Percentiles rank a stretch among this genome's conserved stretches.
These are phyloP conservation scores for Candida andamanensis DNA, from an alignment of 805 yeast genomes.

Conservation along the genomic window DNA sequence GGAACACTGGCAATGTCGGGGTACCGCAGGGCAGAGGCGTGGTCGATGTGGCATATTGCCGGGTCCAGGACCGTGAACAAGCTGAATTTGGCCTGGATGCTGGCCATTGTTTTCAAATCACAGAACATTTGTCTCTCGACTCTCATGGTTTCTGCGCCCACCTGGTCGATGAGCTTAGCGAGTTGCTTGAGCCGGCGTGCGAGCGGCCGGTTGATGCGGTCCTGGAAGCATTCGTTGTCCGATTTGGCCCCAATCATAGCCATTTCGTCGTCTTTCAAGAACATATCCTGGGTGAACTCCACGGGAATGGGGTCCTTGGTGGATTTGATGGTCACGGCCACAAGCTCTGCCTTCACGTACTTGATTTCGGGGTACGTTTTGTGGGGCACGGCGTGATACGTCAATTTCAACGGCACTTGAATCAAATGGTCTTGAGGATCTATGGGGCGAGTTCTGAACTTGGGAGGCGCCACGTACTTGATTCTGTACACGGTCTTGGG, in stretches of 20 bases:
- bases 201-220: constrained; percentile 28
- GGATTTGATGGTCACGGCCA: constrained; percentile 31
- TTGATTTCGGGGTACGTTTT: constrained; percentile 30
- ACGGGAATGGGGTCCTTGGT: constrained; percentile 33
- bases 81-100: constrained; percentile 29
- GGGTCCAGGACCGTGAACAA: constrained; percentile 15
- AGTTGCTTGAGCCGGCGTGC: constrained; percentile 19
- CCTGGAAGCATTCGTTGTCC: constrained; percentile 26
- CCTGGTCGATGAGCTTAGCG: constrained; percentile 23
- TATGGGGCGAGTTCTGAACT: constrained; percentile 20
- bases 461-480: constrained; percentile 29
- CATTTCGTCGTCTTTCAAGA: constrained; percentile 27
- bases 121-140: constrained; percentile 33
- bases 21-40: no score
- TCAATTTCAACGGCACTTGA: constrained; percentile 27
- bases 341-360: constrained; percentile 28
- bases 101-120: constrained; percentile 33
- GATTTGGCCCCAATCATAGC: constrained; percentile 20
- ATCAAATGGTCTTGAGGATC: constrained; percentile 1
- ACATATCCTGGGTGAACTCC: constrained; percentile 36
- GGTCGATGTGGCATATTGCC: no score
- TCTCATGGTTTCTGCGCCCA: constrained; percentile 29
- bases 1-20: constrained; percentile 21
- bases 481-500: constrained; percentile 26
- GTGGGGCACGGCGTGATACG: constrained; percentile 13